Evolutionary conservation across 78 protist species (phyloP).

Genomic region (Diacronema lutheri): DNA sequence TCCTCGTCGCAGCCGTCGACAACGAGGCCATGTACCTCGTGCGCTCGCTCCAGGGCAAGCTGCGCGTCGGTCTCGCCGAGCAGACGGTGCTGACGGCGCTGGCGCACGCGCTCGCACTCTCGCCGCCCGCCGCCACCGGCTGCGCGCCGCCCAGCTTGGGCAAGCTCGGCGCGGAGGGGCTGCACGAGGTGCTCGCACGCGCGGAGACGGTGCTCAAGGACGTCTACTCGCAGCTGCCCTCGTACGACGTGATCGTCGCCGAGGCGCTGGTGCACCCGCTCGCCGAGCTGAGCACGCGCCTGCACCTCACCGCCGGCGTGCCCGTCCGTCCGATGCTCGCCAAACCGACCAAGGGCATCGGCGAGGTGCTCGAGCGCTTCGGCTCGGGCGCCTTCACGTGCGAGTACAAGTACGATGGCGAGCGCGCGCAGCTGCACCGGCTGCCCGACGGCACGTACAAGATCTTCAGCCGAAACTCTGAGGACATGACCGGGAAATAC

Average conservation of each 20-base stretch:
- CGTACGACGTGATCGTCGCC: constrained; percentile 65
- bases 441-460: constrained; percentile 48
- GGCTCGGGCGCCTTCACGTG: constrained; percentile 72
- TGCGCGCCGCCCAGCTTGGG: constrained; percentile 50
- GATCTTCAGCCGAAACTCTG: constrained; percentile 90
- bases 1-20: constrained; percentile 69
- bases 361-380: constrained; percentile 41
- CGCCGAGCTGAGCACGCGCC: constrained; percentile 7
- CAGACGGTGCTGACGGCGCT: constrained; percentile 86
- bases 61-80: constrained; percentile 88
- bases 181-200: background rate
- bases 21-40: constrained; percentile 65
- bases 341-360: constrained; percentile 80
- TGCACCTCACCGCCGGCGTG: background rate
- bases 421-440: constrained; percentile 46
- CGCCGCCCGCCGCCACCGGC: background rate
- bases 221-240: constrained; percentile 49
- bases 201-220: background rate
- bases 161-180: background rate
- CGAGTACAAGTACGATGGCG: constrained; percentile 98
- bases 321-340: constrained; percentile 89
- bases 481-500: constrained; percentile 87
- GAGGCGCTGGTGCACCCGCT: constrained; percentile 24
- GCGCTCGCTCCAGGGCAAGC: constrained; percentile 75
- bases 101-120: constrained; percentile 70